A percentile compares a stretch with the other conserved stretches of the same genome.
Evolutionary conservation across 2,329 filamentous ascomycete species (phyloP).

Genomic region (Aureobasidium uvarum): DNA sequence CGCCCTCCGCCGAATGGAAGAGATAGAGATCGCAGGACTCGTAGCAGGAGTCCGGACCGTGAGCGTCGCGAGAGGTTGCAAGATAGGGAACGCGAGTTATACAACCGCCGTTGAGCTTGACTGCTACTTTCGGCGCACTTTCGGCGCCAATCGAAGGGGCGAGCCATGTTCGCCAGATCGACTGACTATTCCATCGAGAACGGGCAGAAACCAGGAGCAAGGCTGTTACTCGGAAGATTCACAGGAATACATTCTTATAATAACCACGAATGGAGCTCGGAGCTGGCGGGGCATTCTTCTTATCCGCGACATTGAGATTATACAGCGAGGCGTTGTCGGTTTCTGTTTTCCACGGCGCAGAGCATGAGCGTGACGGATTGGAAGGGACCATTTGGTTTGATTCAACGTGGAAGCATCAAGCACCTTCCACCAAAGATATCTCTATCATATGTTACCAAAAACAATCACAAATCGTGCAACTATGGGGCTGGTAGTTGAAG

Average conservation of each 20-base stretch:
- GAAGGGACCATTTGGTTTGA: neutral
- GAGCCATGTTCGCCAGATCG: neutral
- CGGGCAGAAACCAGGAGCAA: neutral
- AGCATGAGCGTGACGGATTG: neutral
- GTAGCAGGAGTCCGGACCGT: constrained; percentile 34
- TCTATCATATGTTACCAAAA: neutral
- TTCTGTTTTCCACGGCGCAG: constrained; percentile 16
- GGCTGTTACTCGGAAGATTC: neutral
- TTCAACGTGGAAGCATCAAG: neutral
- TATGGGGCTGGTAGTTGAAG: neutral
- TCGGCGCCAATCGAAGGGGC: neutral
- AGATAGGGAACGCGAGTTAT: constrained; percentile 41
- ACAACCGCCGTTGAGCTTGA: constrained; percentile 32
- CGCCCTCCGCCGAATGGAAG: constrained; percentile 30
- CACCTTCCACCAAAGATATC: neutral
- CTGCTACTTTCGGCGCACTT: neutral
- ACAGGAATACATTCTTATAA: neutral
- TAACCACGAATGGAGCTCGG: constrained; percentile 1
- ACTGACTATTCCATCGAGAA: neutral
- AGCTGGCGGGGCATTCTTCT: neutral
- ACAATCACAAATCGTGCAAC: neutral
- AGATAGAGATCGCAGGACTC: constrained; percentile 33
- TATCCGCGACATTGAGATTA: constrained; percentile 9
- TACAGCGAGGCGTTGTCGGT: constrained; percentile 24
- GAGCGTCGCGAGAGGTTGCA: constrained; percentile 37